These are phyloP conservation scores for Lasiodiplodia sp. DNA, from an alignment of 2,329 filamentous ascomycete species.

Conservation along the genomic window DNA sequence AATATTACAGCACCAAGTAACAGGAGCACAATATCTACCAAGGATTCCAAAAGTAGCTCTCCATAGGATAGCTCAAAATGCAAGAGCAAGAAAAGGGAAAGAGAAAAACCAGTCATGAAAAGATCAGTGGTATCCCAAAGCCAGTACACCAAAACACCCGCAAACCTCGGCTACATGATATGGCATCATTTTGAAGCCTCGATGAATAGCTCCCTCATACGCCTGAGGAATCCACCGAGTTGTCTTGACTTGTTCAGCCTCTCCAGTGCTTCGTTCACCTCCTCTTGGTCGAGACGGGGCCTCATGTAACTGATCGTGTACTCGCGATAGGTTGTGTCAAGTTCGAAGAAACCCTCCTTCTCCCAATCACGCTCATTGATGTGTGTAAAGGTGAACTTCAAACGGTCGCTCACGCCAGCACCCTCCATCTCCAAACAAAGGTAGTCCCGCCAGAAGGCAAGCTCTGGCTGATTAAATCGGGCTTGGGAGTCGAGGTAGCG, in stretches of 20 bases:
- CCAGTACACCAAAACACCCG: constrained; percentile 7
- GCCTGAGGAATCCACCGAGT: constrained; percentile 75
- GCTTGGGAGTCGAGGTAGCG: constrained; percentile 81
- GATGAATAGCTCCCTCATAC: constrained; percentile 79
- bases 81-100: not conserved
- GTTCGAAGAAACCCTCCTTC: constrained; percentile 90
- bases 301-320: constrained; percentile 84
- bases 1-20: constrained; percentile 57
- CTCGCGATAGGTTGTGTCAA: constrained; percentile 80
- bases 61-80: not conserved
- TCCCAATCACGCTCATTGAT: constrained; percentile 88
- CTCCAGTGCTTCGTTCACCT: constrained; percentile 78
- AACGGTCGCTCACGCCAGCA: constrained; percentile 78
- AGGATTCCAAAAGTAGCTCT: not conserved
- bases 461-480: constrained; percentile 87
- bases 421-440: constrained; percentile 90
- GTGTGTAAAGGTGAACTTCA: constrained; percentile 90
- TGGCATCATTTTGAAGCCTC: constrained; percentile 57
- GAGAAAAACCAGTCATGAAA: not conserved
- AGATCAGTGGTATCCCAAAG: constrained; percentile 22
- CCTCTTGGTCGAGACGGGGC: constrained; percentile 82
- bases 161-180: not conserved
- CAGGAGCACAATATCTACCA: not conserved
- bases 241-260: constrained; percentile 82
- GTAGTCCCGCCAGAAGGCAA: constrained; percentile 95